Evolutionary conservation across 2,329 filamentous ascomycete species (phyloP).

Genomic region (Metarhizium guizhouense): DNA sequence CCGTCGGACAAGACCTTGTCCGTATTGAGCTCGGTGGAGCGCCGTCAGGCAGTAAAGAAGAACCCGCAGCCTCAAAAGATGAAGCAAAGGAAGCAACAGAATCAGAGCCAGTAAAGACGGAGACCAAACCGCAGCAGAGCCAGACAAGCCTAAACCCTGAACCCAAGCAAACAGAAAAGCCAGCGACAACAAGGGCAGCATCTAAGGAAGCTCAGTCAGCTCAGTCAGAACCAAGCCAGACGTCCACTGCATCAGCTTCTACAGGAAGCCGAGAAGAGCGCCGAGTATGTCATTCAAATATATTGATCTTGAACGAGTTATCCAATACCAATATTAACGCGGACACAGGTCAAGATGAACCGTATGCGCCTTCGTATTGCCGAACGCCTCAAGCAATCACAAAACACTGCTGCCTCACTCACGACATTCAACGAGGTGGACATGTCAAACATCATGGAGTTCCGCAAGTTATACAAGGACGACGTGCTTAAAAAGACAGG

Average conservation of each 20-base stretch:
- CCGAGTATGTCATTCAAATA: constrained; percentile 50
- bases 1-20: constrained; percentile 84
- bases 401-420: constrained; percentile 93
- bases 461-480: constrained; percentile 96
- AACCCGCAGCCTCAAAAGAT: constrained; percentile 19
- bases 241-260: constrained; percentile 14
- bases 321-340: neutral
- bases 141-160: constrained; percentile 21
- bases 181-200: constrained; percentile 17
- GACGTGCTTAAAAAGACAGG: constrained; percentile 92
- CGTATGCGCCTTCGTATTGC: constrained; percentile 96
- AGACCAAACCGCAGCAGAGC: constrained; percentile 17
- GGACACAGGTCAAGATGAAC: constrained; percentile 96
- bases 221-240: constrained; percentile 12
- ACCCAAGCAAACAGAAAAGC: constrained; percentile 23
- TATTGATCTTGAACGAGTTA: neutral
- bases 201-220: constrained; percentile 16
- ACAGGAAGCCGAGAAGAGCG: constrained; percentile 76
- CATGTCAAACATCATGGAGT: constrained; percentile 96
- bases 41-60: constrained; percentile 27
- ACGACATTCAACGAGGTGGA: constrained; percentile 99
- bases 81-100: constrained; percentile 18
- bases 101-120: neutral
- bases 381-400: constrained; percentile 96
- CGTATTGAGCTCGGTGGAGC: constrained; percentile 73